phyloP scores from a whole-genome alignment of 352 stramenopile genomes.

The Globisporangium uncinulatum region DNA sequence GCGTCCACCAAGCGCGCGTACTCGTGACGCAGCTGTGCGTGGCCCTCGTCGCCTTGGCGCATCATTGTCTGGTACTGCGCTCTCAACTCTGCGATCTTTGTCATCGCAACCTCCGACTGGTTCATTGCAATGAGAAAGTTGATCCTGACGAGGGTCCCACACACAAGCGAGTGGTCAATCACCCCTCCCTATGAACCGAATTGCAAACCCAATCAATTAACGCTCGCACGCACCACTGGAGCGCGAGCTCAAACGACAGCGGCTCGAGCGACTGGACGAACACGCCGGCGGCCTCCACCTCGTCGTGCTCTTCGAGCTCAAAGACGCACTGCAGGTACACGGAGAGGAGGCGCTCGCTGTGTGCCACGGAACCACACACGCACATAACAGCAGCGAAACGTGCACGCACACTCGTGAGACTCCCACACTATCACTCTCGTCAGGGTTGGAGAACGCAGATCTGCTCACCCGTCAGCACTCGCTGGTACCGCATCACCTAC shows the following conservation, averaged over 20 bases:
- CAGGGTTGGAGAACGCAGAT: background rate
- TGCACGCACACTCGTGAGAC: constrained; percentile 13
- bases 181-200: no score
- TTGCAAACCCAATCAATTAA: no score
- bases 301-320: constrained; percentile 46
- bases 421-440: background rate
- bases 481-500: constrained; percentile 12
- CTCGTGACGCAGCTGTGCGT: constrained; percentile 11
- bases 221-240: constrained; percentile 32
- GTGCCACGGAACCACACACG: background rate
- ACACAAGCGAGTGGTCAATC: background rate
- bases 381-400: constrained; percentile 1
- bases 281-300: constrained; percentile 40
- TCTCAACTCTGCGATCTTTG: constrained; percentile 24
- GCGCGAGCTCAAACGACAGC: constrained; percentile 26
- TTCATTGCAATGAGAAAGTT: constrained; percentile 69
- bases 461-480: constrained; percentile 14
- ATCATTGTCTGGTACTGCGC: background rate
- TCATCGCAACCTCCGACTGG: constrained; percentile 20
- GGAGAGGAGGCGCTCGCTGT: constrained; percentile 49
- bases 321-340: constrained; percentile 68
- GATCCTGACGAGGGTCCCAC: constrained; percentile 18
- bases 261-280: constrained; percentile 37
- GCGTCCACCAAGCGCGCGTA: constrained; percentile 28
- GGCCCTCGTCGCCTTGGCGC: constrained; percentile 3